Evolutionary conservation across 371 early-diverging fungal species (phyloP), one percentile per base, ranked within the genome.

Genomic region (Mucor plumbeus): DNA sequence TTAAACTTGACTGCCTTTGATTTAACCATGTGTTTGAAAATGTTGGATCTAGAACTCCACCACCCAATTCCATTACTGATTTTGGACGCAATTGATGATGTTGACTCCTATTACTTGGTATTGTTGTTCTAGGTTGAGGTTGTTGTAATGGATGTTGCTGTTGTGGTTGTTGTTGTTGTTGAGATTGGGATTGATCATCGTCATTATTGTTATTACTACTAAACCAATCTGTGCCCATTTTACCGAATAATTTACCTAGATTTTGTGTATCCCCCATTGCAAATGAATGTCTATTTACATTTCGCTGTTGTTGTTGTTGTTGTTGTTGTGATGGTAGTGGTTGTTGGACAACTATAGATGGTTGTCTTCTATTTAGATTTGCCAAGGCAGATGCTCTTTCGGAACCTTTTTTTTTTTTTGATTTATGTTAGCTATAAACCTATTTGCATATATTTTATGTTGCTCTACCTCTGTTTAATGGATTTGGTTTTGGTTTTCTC

Each of bases 381-480:
- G 54, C 54, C 7, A 66, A n/a, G 9, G 38, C 40, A 13, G 61
- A 66, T 19, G 66, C 66, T 56, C 82, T 71, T 64, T 81, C 81
- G 65, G 65, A 65, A 48, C 38, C 65, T 65, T 65, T 65, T 58
- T 78, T 82, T n/a, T 83, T 81, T 43, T 7, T 21, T 38, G 1
- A 38, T 38, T 38, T 3, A 26, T 26, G 26, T 26, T 26, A 26
- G 3, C 3, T 26, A 26, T 3, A 26, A 26, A 26, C 1, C 26
- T 26, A 26, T 26, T 26, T 26, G 26, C 26, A 26, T 26, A 26
- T 3, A 1, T 26, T 26, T 26, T 26, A 26, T 26, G 26, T 3
- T 26, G 3, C 3, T 26, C 3, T 86, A 68, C 91, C 60, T 94
- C 67, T 85, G 87, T 76, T 91, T 87, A 56, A 90, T 89, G 56